Percentiles rank a stretch among this genome's conserved stretches.
Conservation (phyloP, 2,329 filamentous ascomycete species). For the Fusarium pseudonygamai region DNA sequence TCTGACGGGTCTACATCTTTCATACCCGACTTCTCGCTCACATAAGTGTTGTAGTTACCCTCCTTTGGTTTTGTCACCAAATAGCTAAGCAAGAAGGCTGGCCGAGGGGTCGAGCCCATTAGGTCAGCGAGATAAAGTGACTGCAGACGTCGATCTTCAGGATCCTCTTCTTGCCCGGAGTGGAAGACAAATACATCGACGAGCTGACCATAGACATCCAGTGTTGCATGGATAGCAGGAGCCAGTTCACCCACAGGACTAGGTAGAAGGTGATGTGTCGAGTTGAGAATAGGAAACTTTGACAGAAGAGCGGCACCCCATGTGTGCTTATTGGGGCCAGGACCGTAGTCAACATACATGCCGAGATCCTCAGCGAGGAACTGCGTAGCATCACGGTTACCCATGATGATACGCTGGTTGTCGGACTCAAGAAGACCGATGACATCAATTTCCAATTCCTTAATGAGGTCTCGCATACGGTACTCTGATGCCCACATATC, state of each 20-base stretch:
- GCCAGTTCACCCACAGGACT: constrained; percentile 94
- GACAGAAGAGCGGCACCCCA: constrained; percentile 94
- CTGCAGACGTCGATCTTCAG: constrained; percentile 88
- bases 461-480: constrained; percentile 89
- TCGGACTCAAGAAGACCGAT: constrained; percentile 95
- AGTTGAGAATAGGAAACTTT: constrained; percentile 98
- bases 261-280: constrained; percentile 92
- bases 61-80: constrained; percentile 89
- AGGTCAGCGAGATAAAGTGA: constrained; percentile 84
- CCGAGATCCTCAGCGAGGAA: constrained; percentile 95
- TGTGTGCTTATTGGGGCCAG: constrained; percentile 98
- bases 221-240: constrained; percentile 94
- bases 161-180: constrained; percentile 96
- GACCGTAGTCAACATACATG: constrained; percentile 98
- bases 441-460: constrained; percentile 96
- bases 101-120: constrained; percentile 85
- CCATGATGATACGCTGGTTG: constrained; percentile 98
- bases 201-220: constrained; percentile 89
- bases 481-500: constrained; percentile 98
- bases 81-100: constrained; percentile 88
- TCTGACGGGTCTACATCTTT: constrained; percentile 91
- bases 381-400: constrained; percentile 95
- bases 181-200: constrained; percentile 98
- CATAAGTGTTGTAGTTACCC: constrained; percentile 97
- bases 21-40: constrained; percentile 88